Percentiles rank a stretch among this genome's conserved stretches.
Conservation (phyloP, 2,329 filamentous ascomycete genomes). For the Sporothrix pallida region DNA sequence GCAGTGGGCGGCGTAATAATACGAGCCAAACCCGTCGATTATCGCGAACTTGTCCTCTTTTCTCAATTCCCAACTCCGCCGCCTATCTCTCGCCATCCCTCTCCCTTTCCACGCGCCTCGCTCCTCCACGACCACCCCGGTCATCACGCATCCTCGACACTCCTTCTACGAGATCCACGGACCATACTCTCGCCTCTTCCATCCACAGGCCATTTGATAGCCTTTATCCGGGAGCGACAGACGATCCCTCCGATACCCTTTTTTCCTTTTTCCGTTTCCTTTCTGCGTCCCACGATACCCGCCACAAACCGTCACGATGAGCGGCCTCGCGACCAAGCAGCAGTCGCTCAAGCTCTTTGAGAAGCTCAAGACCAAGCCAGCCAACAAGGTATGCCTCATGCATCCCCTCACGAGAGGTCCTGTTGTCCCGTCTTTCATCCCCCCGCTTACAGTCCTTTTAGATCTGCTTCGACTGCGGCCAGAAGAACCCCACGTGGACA, state of each 20-base stretch:
- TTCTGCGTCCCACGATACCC: background rate
- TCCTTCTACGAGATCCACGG: background rate
- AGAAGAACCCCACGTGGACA: constrained; percentile 98
- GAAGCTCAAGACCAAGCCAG: constrained; percentile 91
- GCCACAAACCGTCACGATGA: constrained; percentile 56
- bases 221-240: constrained; percentile 16
- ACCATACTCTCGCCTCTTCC: background rate
- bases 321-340: constrained; percentile 81
- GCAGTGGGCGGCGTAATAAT: constrained; percentile 18
- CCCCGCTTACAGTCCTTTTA: constrained; percentile 46
- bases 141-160: background rate
- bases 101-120: constrained; percentile 25
- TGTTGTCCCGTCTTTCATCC: background rate
- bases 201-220: background rate
- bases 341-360: constrained; percentile 98
- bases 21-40: constrained; percentile 24
- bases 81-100: constrained; percentile 19
- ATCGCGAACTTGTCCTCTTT: constrained; percentile 40
- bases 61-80: constrained; percentile 27
- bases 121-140: constrained; percentile 8
- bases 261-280: background rate
- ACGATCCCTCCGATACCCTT: background rate
- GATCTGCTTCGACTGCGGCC: constrained; percentile 98
- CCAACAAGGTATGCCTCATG: constrained; percentile 77
- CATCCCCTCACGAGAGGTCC: background rate